Conservation (phyloP, 2,329 filamentous ascomycete species). For the Xylariaceae sp. region DNA sequence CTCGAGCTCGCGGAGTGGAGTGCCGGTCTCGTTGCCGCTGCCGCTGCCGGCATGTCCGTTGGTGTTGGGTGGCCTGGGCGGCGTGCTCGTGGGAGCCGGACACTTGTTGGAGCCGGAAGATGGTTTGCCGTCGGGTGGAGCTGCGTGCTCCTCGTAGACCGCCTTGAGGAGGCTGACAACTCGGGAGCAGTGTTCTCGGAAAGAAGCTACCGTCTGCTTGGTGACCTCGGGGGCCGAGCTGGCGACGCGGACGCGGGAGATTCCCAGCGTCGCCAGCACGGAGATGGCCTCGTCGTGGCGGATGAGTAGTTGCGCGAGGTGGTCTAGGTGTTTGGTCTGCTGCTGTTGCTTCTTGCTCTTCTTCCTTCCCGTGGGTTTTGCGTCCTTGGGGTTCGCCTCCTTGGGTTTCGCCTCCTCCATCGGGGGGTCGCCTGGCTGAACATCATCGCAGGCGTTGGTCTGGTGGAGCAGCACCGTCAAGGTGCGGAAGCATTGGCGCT, state of each 20-base stretch:
- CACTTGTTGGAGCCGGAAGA: too few relatives aligned
- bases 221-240: not conserved
- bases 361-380: not conserved
- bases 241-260: not conserved
- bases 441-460: not conserved
- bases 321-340: not conserved
- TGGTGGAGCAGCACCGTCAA: conserved; percentile 1
- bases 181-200: not conserved
- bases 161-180: not conserved
- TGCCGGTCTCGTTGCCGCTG: too few relatives aligned
- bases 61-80: too few relatives aligned
- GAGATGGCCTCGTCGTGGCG: not conserved
- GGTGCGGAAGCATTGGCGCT: not conserved
- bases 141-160: too few relatives aligned
- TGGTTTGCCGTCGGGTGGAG: too few relatives aligned
- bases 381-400: not conserved
- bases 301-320: not conserved
- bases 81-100: too few relatives aligned
- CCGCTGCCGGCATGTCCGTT: not conserved
- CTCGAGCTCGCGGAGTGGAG: not conserved
- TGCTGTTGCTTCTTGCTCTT: not conserved
- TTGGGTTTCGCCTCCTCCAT: not conserved
- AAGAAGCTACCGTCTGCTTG: not conserved
- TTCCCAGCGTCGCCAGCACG: not conserved
- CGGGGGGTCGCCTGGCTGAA: not conserved